Evolutionary conservation across 78 protist genomes (phyloP), one percentile per base, ranked within the genome.

Genomic region (Creolimax fragrantissima): DNA sequence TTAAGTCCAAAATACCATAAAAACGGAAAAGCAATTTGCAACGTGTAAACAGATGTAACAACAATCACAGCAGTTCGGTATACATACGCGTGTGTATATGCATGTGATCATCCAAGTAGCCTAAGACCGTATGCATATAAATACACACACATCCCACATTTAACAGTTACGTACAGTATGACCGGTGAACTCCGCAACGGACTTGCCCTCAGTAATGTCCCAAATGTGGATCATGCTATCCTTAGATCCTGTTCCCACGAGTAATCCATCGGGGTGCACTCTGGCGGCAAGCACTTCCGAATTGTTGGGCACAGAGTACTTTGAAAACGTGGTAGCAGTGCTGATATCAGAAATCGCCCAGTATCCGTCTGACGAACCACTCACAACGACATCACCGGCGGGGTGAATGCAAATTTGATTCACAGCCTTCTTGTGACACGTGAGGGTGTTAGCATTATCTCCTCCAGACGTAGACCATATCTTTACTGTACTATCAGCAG

Each of bases 181-280:
- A 3, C 81, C 95, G 17, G 45, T 67, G 92, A 96, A 93, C 37
- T 5, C 42, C 42, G 93, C 95, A 43, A 92, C 93, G 84, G 66
- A 89, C 37, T 39, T 35, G 91, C 81, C 94, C 42, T 89, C 3
- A 67, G 89, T 93, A 86, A 96, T 43, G 58, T 95, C 96, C 96
- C 93, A 95, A 35, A 96, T 58, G 24, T 85, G 32, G 37, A 97
- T 92, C 3, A 74, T 4, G 35, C 42, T 5, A 66, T 85, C 94
- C 3, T 2, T 88, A 3, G 91, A 11, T 37, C 95, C 99, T n/a
- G 95, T 39, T n/a, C 94, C 99, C 2, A 96, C 41, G 41, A 98
- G 43, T 37, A 94, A 43, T 5, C 99, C 99, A 88, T 98, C 99
- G 6, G 99, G 99, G 84, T 97, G 99, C 84, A 96, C 91, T 5